These are phyloP conservation scores for Mucor circinelloides DNA, from an alignment of 371 early-diverging fungal genomes.

Conservation along the genomic window DNA sequence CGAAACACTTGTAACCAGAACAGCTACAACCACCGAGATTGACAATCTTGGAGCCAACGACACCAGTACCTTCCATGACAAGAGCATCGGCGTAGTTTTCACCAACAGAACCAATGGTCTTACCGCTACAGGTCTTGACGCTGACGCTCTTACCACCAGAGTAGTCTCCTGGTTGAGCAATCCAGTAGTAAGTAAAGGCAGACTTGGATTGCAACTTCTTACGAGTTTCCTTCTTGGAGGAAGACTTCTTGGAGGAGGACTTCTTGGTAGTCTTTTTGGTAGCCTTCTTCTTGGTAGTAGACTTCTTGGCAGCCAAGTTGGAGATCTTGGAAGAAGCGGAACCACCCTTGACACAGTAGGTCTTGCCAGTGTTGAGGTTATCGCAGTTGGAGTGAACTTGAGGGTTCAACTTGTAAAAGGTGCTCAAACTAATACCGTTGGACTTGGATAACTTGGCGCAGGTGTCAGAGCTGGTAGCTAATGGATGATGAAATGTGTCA, in stretches of 20 bases:
- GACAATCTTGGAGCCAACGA: slow-evolving; percentile 43
- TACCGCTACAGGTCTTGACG: slow-evolving; percentile 48
- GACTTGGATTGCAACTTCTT: slow-evolving; percentile 40
- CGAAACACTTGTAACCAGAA: slow-evolving; percentile 49
- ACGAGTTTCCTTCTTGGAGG: slow-evolving; percentile 17
- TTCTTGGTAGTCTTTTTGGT: background rate
- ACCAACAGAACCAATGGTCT: slow-evolving; percentile 42
- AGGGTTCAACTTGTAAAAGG: slow-evolving; percentile 42
- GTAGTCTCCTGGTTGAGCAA: slow-evolving; percentile 44
- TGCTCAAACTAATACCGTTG: slow-evolving; percentile 25
- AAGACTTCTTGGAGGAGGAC: background rate
- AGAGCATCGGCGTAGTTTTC: slow-evolving; percentile 51
- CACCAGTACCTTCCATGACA: slow-evolving; percentile 56
- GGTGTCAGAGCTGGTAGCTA: slow-evolving; percentile 39
- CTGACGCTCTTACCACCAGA: slow-evolving; percentile 31
- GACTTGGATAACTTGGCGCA: slow-evolving; percentile 39
- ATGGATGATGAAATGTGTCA: too few species aligned
- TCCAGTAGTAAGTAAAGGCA: slow-evolving; percentile 59
- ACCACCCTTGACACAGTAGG: slow-evolving; percentile 38
- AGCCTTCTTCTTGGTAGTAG: slow-evolving; percentile 1
- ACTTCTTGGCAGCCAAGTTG: slow-evolving; percentile 19
- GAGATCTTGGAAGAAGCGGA: background rate
- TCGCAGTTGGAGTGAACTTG: slow-evolving; percentile 31
- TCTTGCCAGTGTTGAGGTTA: slow-evolving; percentile 40
- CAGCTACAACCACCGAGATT: slow-evolving; percentile 55